Base-by-base conservation (phyloP, 768 basidiomycete species). In the Sutorius australiensis region DNA sequence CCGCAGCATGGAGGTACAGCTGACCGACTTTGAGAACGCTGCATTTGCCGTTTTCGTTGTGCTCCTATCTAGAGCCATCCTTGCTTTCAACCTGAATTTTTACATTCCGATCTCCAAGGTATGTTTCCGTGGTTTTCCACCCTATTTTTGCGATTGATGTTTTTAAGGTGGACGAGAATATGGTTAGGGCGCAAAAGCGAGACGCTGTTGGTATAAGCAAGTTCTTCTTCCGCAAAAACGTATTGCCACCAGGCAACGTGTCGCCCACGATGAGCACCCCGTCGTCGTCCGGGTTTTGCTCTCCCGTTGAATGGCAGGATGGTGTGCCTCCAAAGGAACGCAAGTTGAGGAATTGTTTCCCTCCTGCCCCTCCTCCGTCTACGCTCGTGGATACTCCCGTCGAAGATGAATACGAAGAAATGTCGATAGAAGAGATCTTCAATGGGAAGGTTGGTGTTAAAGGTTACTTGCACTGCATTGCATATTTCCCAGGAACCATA, bases 21-120 rank as follows among this genome's bases (percentile, higher is more conserved):
- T 98, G 67, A 98, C 97, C 9, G 97, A 99, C 73, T 99, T 94
- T 63, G 97, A 98, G 75, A 99, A 99, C 67, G 97, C 97, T 1
- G 94, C 97, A 6, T 98, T 93, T 68, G 84, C 93, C 32, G 82
- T 98, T 40, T 98, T 99, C 72, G 80, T 95, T 46, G 95, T 98
- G 13, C 82, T 99, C 28, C 77, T 99, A 8, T 95, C 97, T 5
- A 80, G 97, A 37, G 95, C 94, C 2, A 97, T 99, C 58, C 77
- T 99, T 51, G 84, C 79, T 62, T 93, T 93, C 73, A 87, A 88
- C 56, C 75, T 98, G 49, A 98, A 98, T 69, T 88, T 98, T 55
- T 99, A 99, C 70, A 78, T 98, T 55, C 97, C 97, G 3, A 98
- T 99, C 41, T 97, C 95, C 2, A 95, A 97, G 81, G 95, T 89